These are phyloP conservation scores for Globisporangium uncinulatum DNA, from an alignment of 352 stramenopile genomes.

Conservation along the genomic window DNA sequence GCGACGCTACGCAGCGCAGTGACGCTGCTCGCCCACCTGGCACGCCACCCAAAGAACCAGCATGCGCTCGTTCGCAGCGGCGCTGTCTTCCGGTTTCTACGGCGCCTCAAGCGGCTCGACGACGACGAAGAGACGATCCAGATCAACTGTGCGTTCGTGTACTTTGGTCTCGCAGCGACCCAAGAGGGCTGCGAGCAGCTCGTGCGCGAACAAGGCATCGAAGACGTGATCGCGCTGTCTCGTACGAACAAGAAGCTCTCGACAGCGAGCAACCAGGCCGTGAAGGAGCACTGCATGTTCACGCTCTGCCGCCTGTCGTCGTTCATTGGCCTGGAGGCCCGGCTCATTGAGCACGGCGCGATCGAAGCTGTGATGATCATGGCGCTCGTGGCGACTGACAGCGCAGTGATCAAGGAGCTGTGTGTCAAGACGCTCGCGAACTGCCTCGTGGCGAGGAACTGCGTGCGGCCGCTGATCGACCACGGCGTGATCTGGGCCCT, in stretches of 20 bases:
- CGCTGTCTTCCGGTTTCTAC: constrained; percentile 53
- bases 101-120: constrained; percentile 34
- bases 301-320: constrained; percentile 64
- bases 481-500: constrained; percentile 77
- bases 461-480: constrained; percentile 54
- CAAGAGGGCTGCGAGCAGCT: constrained; percentile 69
- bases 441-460: constrained; percentile 64
- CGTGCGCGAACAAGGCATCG: constrained; percentile 62
- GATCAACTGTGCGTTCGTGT: constrained; percentile 67
- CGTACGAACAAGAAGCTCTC: constrained; percentile 30
- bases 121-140: constrained; percentile 40
- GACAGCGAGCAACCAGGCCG: constrained; percentile 27
- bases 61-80: constrained; percentile 42
- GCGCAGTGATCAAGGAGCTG: constrained; percentile 49
- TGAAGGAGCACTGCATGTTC: constrained; percentile 71
- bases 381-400: constrained; percentile 68
- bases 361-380: constrained; percentile 69
- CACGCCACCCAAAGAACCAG: constrained; percentile 50
- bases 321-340: constrained; percentile 49
- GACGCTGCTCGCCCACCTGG: constrained; percentile 56
- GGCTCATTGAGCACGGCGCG: constrained; percentile 66
- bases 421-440: constrained; percentile 75
- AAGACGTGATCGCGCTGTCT: constrained; percentile 64
- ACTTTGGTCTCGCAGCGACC: constrained; percentile 56
- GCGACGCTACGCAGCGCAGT: constrained; percentile 33